Conservation (phyloP, 306 rosid species). For the Alnus rubra region DNA sequence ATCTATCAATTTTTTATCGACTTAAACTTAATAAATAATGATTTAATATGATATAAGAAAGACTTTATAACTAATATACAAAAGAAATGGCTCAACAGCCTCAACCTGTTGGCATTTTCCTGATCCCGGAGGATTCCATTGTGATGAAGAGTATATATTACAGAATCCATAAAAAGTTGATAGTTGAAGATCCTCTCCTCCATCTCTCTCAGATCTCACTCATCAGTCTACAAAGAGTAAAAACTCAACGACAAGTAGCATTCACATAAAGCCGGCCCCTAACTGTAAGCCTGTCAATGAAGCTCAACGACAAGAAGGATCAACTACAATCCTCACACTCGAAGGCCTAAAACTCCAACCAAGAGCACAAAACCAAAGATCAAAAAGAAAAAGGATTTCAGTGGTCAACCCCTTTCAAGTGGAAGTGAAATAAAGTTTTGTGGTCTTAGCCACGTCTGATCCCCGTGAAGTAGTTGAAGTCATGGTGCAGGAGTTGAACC, state of each 20-base stretch:
- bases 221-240: constrained; percentile 16
- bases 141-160: constrained; percentile 12
- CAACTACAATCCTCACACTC: constrained; percentile 29
- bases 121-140: neutral
- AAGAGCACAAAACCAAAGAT: constrained; percentile 28
- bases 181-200: constrained; percentile 10
- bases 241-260: constrained; percentile 24
- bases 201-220: constrained; percentile 9
- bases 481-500: constrained; percentile 95
- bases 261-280: constrained; percentile 26
- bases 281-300: constrained; percentile 1
- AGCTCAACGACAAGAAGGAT: constrained; percentile 25
- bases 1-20: no score
- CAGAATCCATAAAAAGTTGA: constrained; percentile 19
- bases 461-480: constrained; percentile 80
- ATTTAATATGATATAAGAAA: neutral
- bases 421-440: neutral
- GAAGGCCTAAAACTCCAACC: constrained; percentile 25
- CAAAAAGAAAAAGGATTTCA: neutral
- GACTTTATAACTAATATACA: neutral
- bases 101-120: no score
- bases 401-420: constrained; percentile 27
- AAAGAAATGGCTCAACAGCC: neutral
- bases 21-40: no score
- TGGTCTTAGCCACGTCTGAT: constrained; percentile 42